phyloP scores from a whole-genome alignment of 306 rosid species.

The Inga leiocalycina region DNA sequence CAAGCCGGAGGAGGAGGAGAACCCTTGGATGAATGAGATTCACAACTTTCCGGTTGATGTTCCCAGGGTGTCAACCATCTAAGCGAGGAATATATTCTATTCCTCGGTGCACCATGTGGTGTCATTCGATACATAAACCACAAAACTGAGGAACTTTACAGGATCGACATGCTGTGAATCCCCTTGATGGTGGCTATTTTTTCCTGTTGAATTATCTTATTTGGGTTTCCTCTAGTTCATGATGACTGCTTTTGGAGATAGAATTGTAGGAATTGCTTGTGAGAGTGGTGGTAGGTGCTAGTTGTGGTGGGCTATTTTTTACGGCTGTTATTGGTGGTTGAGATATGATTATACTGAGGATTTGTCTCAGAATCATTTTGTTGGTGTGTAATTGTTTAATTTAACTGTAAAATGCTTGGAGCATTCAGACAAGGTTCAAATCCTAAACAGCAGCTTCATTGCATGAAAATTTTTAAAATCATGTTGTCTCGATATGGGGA shows the following conservation, averaged over 20 bases:
- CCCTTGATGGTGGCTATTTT: background rate
- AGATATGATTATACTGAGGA: background rate
- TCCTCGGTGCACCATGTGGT: background rate
- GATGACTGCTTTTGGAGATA: background rate
- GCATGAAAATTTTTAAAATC: background rate
- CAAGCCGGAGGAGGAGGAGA: slow-evolving; percentile 72
- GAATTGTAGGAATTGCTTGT: background rate
- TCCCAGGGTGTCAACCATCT: slow-evolving; percentile 62
- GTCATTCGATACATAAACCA: background rate
- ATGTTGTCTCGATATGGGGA: background rate
- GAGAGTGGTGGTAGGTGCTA: background rate
- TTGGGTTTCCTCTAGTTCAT: slow-evolving; percentile 20
- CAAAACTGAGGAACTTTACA: background rate
- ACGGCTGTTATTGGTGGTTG: background rate
- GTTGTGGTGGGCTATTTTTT: background rate
- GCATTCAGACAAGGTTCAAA: background rate
- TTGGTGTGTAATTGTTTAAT: background rate
- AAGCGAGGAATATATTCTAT: background rate
- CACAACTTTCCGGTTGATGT: slow-evolving; percentile 70
- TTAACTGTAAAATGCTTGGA: background rate
- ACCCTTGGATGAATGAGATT: slow-evolving; percentile 80
- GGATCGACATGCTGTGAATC: background rate
- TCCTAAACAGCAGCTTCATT: background rate
- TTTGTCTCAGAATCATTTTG: background rate
- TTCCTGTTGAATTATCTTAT: slow-evolving; percentile 11